These are phyloP conservation scores for Trypanosoma platydactyli DNA, from an alignment of 208 protist genomes.

Conservation along the genomic window DNA sequence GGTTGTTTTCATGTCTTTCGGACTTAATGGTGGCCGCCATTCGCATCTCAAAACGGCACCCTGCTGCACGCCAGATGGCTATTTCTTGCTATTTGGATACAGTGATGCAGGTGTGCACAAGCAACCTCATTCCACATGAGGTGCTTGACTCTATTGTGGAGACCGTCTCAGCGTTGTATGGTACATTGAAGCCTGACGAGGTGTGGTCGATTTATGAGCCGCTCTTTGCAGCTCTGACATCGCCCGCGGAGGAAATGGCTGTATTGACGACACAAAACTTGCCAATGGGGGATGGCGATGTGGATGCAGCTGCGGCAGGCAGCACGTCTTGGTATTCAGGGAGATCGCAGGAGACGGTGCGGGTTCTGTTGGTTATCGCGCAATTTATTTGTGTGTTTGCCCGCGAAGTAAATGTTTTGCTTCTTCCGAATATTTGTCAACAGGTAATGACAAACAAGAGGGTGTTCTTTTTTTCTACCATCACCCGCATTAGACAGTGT, in stretches of 20 bases:
- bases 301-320: not conserved
- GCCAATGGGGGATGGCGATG: not conserved
- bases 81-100: slow-evolving; percentile 16
- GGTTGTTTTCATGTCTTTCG: slow-evolving; percentile 25
- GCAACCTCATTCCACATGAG: slow-evolving; percentile 17
- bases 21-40: slow-evolving; percentile 18
- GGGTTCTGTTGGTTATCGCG: slow-evolving; percentile 12
- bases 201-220: slow-evolving; percentile 25
- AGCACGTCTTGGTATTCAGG: not conserved
- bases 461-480: slow-evolving; percentile 27
- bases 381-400: slow-evolving; percentile 17
- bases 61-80: slow-evolving; percentile 11
- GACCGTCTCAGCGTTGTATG: slow-evolving; percentile 15
- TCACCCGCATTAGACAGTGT: slow-evolving; percentile 11
- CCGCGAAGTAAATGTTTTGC: slow-evolving; percentile 17
- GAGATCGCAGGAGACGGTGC: slow-evolving; percentile 17
- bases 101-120: slow-evolving; percentile 24
- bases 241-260: not conserved
- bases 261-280: not conserved
- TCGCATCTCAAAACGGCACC: slow-evolving; percentile 29
- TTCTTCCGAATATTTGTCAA: slow-evolving; percentile 32
- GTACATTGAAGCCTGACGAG: slow-evolving; percentile 11
- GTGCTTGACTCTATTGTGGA: slow-evolving; percentile 12
- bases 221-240: slow-evolving; percentile 17
- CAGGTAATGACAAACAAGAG: slow-evolving; percentile 23